Evolutionary conservation across 179 eudicot species (phyloP).

Genomic region (Spergularia azorica): DNA sequence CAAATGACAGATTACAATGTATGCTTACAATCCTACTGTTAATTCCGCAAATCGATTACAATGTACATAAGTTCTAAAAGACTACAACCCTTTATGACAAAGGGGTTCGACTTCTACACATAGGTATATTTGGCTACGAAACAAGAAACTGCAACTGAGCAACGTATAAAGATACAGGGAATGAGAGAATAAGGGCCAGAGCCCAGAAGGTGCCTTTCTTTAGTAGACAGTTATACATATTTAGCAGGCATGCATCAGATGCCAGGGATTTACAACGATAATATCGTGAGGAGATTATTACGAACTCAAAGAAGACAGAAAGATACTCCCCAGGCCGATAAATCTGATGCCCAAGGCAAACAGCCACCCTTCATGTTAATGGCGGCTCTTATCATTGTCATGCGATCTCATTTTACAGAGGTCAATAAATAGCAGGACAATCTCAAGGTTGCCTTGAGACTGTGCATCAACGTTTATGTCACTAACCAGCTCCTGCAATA

Average conservation of each 20-base stretch:
- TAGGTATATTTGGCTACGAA: background rate
- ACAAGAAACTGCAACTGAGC: background rate
- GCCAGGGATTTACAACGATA: conserved; percentile 28
- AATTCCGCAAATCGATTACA: conserved; percentile 15
- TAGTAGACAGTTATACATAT: conserved; percentile 21
- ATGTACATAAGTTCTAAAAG: conserved; percentile 29
- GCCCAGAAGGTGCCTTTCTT: conserved; percentile 12
- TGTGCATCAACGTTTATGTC: background rate
- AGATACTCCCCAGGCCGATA: conserved; percentile 8
- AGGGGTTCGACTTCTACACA: conserved; percentile 9
- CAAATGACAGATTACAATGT: conserved; percentile 8
- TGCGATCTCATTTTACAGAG: conserved; percentile 14
- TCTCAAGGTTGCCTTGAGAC: background rate
- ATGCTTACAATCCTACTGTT: conserved; percentile 21
- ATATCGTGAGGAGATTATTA: conserved; percentile 5
- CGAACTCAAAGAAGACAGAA: conserved; percentile 9
- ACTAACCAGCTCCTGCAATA: conserved; percentile 28
- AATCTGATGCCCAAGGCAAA: conserved; percentile 22
- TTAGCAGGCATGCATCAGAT: conserved; percentile 26
- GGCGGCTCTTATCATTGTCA: conserved; percentile 21
- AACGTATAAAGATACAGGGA: conserved; percentile 14
- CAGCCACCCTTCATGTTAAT: conserved; percentile 26
- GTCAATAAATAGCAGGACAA: conserved; percentile 2
- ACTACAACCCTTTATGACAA: background rate
- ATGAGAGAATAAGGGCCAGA: conserved; percentile 8